Conservation (phyloP, 495 filamentous ascomycete genomes). For the Podospora didyma region DNA sequence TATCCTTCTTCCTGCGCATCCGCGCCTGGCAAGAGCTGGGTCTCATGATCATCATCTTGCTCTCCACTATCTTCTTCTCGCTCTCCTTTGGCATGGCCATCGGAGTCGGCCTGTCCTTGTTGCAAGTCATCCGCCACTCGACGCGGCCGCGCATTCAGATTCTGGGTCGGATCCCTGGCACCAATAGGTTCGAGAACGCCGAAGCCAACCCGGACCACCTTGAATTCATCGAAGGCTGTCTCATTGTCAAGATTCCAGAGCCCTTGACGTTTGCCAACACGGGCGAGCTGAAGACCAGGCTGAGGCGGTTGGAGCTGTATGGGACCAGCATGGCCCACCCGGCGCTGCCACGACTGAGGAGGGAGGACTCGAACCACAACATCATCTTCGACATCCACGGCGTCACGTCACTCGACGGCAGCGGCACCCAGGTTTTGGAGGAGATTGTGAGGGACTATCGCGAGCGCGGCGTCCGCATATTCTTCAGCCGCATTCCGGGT, state of each 20-base stretch:
- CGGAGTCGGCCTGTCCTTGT: slow-evolving; percentile 79
- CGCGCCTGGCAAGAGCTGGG: slow-evolving; percentile 78
- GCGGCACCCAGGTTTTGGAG: slow-evolving; percentile 81
- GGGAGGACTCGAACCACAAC: slow-evolving; percentile 72
- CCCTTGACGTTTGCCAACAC: slow-evolving; percentile 97
- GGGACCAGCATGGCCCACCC: slow-evolving; percentile 82
- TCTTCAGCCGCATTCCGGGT: slow-evolving; percentile 76
- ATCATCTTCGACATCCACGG: slow-evolving; percentile 97
- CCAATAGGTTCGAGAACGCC: slow-evolving; percentile 81
- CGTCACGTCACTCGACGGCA: slow-evolving; percentile 87
- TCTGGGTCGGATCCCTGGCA: slow-evolving; percentile 82
- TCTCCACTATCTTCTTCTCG: slow-evolving; percentile 89
- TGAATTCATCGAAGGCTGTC: slow-evolving; percentile 84
- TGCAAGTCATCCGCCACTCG: slow-evolving; percentile 83
- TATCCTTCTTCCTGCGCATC: slow-evolving; percentile 83
- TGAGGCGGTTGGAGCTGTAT: slow-evolving; percentile 81
- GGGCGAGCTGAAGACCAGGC: slow-evolving; percentile 79
- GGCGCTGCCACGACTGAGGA: slow-evolving; percentile 70
- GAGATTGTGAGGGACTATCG: slow-evolving; percentile 84
- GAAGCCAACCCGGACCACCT: slow-evolving; percentile 71
- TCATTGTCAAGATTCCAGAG: slow-evolving; percentile 97
- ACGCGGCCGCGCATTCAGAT: slow-evolving; percentile 96
- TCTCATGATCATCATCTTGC: slow-evolving; percentile 86
- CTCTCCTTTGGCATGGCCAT: slow-evolving; percentile 82
- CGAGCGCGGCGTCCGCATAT: slow-evolving; percentile 70